A percentile compares a stretch with the other conserved stretches of the same genome.
phyloP scores from a whole-genome alignment of 495 filamentous ascomycete species.

The Bathelium albidoporum region DNA sequence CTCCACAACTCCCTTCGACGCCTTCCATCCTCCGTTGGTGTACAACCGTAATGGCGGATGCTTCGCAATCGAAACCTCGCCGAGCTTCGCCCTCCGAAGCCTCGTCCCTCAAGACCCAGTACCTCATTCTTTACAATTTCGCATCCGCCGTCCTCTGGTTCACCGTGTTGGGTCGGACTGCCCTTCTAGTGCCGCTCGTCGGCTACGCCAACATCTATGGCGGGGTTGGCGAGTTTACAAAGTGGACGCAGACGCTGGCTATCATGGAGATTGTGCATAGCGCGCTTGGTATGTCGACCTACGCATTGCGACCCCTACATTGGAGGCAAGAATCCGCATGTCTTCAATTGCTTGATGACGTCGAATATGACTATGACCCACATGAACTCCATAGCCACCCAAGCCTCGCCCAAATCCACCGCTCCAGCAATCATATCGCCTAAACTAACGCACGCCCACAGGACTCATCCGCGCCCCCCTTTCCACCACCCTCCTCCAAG shows the following conservation, averaged over 20 bases:
- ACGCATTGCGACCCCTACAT: too few relatives aligned
- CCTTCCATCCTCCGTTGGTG: background rate
- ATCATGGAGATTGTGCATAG: slow-evolving; percentile 76
- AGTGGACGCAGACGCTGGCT: slow-evolving; percentile 74
- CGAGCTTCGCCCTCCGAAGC: background rate
- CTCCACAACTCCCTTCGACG: background rate
- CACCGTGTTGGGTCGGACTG: slow-evolving; percentile 52
- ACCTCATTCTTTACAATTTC: slow-evolving; percentile 78
- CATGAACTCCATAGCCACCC: too few relatives aligned
- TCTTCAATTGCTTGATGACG: too few relatives aligned
- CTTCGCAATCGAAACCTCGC: background rate
- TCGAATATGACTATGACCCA: too few relatives aligned
- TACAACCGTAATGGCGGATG: background rate
- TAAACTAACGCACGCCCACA: slow-evolving; percentile 17
- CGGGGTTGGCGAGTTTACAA: slow-evolving; percentile 51
- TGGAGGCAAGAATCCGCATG: too few relatives aligned
- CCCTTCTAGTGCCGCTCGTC: slow-evolving; percentile 39
- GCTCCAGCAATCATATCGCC: background rate
- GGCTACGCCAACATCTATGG: slow-evolving; percentile 44
- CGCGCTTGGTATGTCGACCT: slow-evolving; percentile 51
- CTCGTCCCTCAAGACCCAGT: slow-evolving; percentile 25
- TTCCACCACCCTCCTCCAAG: slow-evolving; percentile 80
- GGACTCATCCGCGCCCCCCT: slow-evolving; percentile 78
- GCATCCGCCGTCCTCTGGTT: slow-evolving; percentile 66
- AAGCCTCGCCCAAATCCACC: background rate